These are phyloP conservation scores for Russula foetens DNA, from an alignment of 768 basidiomycete species.

Conservation along the genomic window DNA sequence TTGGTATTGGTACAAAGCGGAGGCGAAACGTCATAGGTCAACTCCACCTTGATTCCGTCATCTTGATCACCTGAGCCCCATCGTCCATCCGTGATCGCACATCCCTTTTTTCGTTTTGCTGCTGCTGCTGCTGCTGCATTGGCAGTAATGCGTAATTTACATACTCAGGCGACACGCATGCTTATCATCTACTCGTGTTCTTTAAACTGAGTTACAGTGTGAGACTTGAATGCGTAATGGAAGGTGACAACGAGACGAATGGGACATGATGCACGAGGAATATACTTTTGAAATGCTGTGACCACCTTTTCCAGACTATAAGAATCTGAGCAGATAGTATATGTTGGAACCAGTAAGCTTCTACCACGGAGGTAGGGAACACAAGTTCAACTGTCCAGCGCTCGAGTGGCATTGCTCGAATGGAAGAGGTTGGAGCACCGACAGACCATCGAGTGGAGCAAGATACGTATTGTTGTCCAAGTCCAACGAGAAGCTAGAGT, in stretches of 20 bases:
- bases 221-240: background rate
- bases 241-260: background rate
- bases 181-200: background rate
- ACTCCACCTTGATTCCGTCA: slow-evolving; percentile 10
- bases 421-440: slow-evolving; percentile 14
- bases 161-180: background rate
- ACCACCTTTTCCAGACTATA: background rate
- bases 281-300: background rate
- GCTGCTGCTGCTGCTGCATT: too few species aligned
- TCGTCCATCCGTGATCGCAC: background rate
- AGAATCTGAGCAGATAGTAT: background rate
- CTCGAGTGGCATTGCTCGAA: slow-evolving; percentile 9
- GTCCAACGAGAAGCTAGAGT: background rate
- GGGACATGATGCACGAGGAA: background rate
- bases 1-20: background rate
- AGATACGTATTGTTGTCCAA: slow-evolving; percentile 7
- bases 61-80: background rate
- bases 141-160: background rate
- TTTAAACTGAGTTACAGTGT: background rate
- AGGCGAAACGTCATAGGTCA: background rate
- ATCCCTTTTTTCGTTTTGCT: background rate
- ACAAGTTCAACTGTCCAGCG: background rate
- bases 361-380: background rate
- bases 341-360: background rate
- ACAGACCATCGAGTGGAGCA: slow-evolving; percentile 14